Base-by-base conservation (phyloP, 2,329 filamentous ascomycete genomes). In the Trichophaea hybrida region DNA sequence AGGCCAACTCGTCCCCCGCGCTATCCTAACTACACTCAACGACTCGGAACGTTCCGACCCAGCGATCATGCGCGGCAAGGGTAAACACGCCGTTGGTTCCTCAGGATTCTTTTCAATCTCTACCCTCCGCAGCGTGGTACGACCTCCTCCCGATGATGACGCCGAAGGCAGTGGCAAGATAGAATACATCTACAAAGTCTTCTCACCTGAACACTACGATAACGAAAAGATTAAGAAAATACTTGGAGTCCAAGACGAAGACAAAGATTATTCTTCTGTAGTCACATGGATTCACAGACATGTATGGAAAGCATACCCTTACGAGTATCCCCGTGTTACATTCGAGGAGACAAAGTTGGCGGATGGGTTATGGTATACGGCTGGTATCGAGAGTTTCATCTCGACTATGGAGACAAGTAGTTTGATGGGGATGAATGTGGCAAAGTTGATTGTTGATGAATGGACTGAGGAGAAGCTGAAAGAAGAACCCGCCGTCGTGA, bases 341-440 rank as follows among this genome's bases (percentile, higher is more conserved):
- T 98, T 97, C 71, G 88, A 96, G 66, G 85, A 93, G 62, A 80
- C 84, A 2, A 75, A 83, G 63, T 70, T 96, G 2, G 82, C 80
- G 4, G 72, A 78, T 5, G 80, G 81, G 0, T 68, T 91, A 12
- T 93, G 82, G 72, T 85, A 85, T 69, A 85, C 82, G 0, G 82
- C 80, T 8, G 82, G 81, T 1, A 94, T 97, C 48, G 91, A 97
- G 73, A 85, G 85, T 66, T 96, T 98, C 71, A 94, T 97, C 66
- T 93, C 86, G 7, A 95, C 89, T 0, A 97, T 98, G 93, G 93
- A 98, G 76, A 96, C 93, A 3, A 58, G 40, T 7, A 95, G 84
- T 71, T 73, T 97, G 66, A 93, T 93, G 82, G 93, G 93, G 0
- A 88, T 80, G 78, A 93, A 93, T 69, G 83, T 93, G 17, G 88